Evolutionary conservation across 2,329 filamentous ascomycete genomes (phyloP).

Genomic region (Aquanectria penicillioides): DNA sequence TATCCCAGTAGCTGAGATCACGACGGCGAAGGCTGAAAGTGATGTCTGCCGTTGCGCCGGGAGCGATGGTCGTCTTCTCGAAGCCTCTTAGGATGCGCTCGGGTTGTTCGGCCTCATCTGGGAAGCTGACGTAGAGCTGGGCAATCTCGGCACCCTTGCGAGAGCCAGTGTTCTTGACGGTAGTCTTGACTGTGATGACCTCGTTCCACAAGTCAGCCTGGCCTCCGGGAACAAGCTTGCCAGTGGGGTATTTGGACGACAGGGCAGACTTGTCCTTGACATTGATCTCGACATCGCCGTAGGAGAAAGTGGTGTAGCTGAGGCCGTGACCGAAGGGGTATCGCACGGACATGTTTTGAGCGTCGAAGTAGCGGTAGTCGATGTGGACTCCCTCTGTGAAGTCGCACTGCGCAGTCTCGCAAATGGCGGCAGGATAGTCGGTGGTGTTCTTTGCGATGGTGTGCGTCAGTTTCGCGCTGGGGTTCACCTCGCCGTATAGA

Average conservation of each 20-base stretch:
- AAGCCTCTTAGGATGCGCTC: conserved; percentile 66
- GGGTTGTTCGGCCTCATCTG: conserved; percentile 62
- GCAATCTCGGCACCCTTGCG: conserved; percentile 57
- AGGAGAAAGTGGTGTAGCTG: conserved; percentile 65
- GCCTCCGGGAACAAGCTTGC: conserved; percentile 54
- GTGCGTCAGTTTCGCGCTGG: neutral
- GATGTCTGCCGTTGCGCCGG: neutral
- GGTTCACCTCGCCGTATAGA: conserved; percentile 9
- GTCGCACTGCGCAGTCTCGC: conserved; percentile 49
- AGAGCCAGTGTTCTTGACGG: conserved; percentile 54
- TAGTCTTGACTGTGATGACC: conserved; percentile 50
- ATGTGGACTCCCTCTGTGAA: conserved; percentile 63
- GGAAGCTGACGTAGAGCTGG: conserved; percentile 60
- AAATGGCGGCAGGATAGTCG: conserved; percentile 1
- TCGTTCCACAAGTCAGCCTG: conserved; percentile 59
- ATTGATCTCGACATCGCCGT: conserved; percentile 53
- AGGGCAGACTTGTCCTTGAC: conserved; percentile 36
- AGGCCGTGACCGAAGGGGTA: conserved; percentile 68
- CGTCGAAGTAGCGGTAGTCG: conserved; percentile 66
- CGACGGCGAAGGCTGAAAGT: neutral
- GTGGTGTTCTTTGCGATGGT: conserved; percentile 4
- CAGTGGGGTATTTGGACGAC: conserved; percentile 46
- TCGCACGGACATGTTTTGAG: conserved; percentile 57
- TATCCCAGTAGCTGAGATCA: conserved; percentile 14
- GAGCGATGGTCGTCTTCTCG: conserved; percentile 55